Base-by-base conservation (phyloP, 805 yeast species). In the Torulaspora microellipsoides region DNA sequence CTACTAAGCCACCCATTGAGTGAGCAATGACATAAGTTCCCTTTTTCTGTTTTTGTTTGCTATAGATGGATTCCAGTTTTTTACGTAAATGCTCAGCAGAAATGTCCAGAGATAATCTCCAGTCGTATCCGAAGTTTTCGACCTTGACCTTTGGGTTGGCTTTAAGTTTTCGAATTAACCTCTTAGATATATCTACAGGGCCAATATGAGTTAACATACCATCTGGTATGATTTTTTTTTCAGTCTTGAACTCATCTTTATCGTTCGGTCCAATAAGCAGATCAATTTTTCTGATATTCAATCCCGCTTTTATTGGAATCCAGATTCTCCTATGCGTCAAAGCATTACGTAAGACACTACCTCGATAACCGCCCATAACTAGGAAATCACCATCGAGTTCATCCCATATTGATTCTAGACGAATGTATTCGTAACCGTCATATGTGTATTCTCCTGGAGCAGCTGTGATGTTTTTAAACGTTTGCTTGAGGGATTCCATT, bases 1-100 rank as follows among this genome's bases (percentile, higher is more conserved):
- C 80, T 6, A 90, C 75, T 28, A 90, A 59, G 0, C 97, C 97
- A 41, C 97, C 97, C 96, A 90, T 89, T 0, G 96, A 88, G 62
- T 90, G 97, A 0, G 93, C 93, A 40, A 90, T 78, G 1, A 90
- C 78, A 20, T 83, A 66, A 0, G 81, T 74, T 10, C 85, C 88
- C 47, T 75, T 75, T 13, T 78, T 78, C 0, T 31, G 46, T 32
- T 45, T 43, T 75, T 76, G 55, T 44, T 57, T 54, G 20, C 64
- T 55, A 9, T 69, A 60, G 36, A 75, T 70, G n/a, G 55, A 38
- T 15, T 66, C 59, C 23, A 87, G 65, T 5, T 69, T 56, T n/a
- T 71, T 63, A 28, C 64, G 66, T n/a, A 90, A 66, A 48, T 79
- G 72, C 6, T 65, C 59, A 10, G 85, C 68, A 14, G 73, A 66